phyloP scores from a whole-genome alignment of 2,329 filamentous ascomycete genomes.

The Bipolaris cookei region DNA sequence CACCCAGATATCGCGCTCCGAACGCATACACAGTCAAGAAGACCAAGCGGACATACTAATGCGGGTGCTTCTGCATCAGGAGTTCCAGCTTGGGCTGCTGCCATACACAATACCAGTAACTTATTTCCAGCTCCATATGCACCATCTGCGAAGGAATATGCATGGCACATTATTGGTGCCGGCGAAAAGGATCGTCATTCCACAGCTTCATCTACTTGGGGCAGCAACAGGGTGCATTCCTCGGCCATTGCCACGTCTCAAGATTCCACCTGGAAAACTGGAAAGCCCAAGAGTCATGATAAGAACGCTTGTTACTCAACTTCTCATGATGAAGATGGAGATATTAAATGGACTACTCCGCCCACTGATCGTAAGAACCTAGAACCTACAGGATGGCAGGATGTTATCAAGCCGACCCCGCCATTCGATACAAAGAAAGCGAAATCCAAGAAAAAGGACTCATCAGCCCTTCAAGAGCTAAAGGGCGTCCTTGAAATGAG shows the following conservation, averaged over 20 bases:
- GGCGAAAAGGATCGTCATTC: not conserved
- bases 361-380: no score
- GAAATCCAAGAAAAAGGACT: no score
- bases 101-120: not conserved
- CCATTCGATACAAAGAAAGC: no score
- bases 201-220: conserved; percentile 17
- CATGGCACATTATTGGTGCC: not conserved
- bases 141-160: not conserved
- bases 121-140: conserved; percentile 18
- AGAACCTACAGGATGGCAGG: no score
- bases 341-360: no score
- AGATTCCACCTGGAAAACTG: conserved; percentile 1
- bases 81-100: conserved; percentile 14
- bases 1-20: not conserved
- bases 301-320: not conserved
- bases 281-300: not conserved
- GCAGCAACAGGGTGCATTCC: not conserved
- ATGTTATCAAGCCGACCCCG: no score
- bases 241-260: not conserved
- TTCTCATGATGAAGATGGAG: not conserved
- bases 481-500: no score
- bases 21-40: not conserved
- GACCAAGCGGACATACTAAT: not conserved
- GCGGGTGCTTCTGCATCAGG: not conserved
- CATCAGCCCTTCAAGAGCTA: no score